Conservation (phyloP, 1,284 basidiomycete species). For the Leucoagaricus sp. region DNA sequence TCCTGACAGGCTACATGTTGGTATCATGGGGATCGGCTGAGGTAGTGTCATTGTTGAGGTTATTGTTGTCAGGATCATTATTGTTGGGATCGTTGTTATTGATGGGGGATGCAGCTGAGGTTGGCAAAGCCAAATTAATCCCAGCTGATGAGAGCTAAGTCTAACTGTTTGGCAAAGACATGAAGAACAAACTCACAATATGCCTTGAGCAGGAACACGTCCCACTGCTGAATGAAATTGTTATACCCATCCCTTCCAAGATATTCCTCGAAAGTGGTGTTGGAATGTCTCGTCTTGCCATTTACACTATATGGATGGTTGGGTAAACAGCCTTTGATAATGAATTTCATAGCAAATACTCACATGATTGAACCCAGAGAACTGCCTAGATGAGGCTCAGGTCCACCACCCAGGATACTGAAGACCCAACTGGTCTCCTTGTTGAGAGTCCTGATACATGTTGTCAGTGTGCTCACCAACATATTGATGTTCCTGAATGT, state of each 20-base stretch:
- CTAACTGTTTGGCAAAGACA: neutral
- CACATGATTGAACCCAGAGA: neutral
- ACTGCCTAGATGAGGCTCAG: neutral
- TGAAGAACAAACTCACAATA: neutral
- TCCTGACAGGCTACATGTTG: too few relatives aligned
- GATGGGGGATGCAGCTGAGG: neutral
- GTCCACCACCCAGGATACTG: neutral
- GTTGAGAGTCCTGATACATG: neutral
- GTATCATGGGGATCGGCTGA: too few relatives aligned
- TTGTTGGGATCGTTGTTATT: too few relatives aligned
- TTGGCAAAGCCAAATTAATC: too few relatives aligned
- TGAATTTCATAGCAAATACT: neutral
- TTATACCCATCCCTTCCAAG: neutral
- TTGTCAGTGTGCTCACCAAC: neutral
- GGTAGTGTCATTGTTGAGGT: too few relatives aligned
- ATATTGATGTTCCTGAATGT: neutral
- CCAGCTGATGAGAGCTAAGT: too few relatives aligned
- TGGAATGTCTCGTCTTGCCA: neutral
- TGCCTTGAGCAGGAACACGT: neutral
- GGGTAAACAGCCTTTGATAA: neutral
- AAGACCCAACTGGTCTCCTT: slow-evolving; percentile 1
- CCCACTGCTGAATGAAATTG: neutral
- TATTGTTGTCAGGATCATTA: too few relatives aligned
- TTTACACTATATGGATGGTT: neutral
- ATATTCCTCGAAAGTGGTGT: neutral